Percentiles rank a stretch among this genome's conserved stretches.
Evolutionary conservation across 1,139 yeast species (phyloP).

Genomic region (Pichia sp.): DNA sequence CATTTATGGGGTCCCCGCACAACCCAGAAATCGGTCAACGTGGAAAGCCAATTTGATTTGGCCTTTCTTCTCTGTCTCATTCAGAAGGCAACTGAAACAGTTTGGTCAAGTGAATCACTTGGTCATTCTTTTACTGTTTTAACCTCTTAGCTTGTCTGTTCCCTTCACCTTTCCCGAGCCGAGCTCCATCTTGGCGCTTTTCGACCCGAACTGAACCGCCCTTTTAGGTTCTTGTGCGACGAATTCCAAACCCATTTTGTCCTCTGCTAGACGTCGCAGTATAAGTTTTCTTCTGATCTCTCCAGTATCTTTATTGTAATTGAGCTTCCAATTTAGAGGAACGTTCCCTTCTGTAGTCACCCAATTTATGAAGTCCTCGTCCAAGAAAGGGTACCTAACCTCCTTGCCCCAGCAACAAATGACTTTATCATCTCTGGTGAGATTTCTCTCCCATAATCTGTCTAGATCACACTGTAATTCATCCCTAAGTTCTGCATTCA

Average conservation of each 20-base stretch:
- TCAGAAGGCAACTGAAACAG: no score
- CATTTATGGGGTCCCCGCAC: background rate
- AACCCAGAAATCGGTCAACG: background rate
- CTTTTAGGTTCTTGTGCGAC: slow-evolving; percentile 79
- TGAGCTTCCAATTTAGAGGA: slow-evolving; percentile 51
- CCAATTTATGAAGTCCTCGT: slow-evolving; percentile 52
- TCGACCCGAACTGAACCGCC: slow-evolving; percentile 95
- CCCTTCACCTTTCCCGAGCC: slow-evolving; percentile 68
- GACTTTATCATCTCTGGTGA: slow-evolving; percentile 89
- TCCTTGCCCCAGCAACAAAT: slow-evolving; percentile 86
- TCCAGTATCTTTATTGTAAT: slow-evolving; percentile 31
- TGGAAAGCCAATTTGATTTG: background rate
- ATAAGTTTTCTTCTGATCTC: slow-evolving; percentile 53
- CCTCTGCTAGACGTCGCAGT: slow-evolving; percentile 57
- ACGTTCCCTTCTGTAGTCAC: slow-evolving; percentile 39
- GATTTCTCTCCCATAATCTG: slow-evolving; percentile 70
- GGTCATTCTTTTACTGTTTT: background rate
- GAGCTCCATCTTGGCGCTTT: slow-evolving; percentile 85
- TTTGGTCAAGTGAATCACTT: no score
- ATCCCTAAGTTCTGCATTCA: slow-evolving; percentile 37
- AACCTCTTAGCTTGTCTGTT: slow-evolving; percentile 39
- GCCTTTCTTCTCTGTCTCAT: background rate
- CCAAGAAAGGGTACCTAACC: slow-evolving; percentile 82
- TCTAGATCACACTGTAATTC: slow-evolving; percentile 69
- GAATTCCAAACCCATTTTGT: slow-evolving; percentile 43